Evolutionary conservation across 1,284 basidiomycete genomes (phyloP).

Genomic region (Naganishia liquefaciens): DNA sequence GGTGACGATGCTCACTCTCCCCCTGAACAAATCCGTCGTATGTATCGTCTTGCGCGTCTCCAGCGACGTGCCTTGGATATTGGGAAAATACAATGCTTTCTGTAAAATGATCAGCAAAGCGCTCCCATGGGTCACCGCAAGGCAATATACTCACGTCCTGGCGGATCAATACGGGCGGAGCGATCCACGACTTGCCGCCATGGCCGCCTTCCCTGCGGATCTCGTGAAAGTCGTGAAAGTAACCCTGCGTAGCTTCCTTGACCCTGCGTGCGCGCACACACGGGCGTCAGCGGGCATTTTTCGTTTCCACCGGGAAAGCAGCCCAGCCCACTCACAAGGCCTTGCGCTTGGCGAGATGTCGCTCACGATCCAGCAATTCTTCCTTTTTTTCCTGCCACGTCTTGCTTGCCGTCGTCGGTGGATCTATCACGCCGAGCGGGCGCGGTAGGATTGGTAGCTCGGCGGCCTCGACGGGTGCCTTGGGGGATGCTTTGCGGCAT

Average conservation of each 20-base stretch:
- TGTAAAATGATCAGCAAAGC: slow-evolving; percentile 45
- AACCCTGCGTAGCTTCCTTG: slow-evolving; percentile 81
- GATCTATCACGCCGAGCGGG: slow-evolving; percentile 71
- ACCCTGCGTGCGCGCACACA: slow-evolving; percentile 61
- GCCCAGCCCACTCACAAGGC: slow-evolving; percentile 64
- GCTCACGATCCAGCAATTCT: slow-evolving; percentile 71
- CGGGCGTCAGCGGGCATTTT: neutral
- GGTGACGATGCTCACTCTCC: slow-evolving; percentile 74
- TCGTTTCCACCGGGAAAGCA: neutral
- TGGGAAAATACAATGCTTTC: slow-evolving; percentile 88
- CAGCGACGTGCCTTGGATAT: slow-evolving; percentile 72
- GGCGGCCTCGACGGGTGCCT: slow-evolving; percentile 14
- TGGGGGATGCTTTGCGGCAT: slow-evolving; percentile 8
- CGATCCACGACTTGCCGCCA: slow-evolving; percentile 95
- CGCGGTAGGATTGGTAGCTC: slow-evolving; percentile 48
- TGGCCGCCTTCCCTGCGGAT: slow-evolving; percentile 63
- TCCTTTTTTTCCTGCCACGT: slow-evolving; percentile 69
- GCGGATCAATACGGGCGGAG: slow-evolving; percentile 80
- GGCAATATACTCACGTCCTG: slow-evolving; percentile 69
- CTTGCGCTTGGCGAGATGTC: slow-evolving; percentile 68
- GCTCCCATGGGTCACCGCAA: neutral
- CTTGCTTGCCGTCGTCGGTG: slow-evolving; percentile 62
- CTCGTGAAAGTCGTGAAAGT: slow-evolving; percentile 85
- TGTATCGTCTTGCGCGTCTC: slow-evolving; percentile 65
- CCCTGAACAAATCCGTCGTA: slow-evolving; percentile 74